Base-by-base conservation (phyloP, 768 basidiomycete genomes). In the Serendipita sp. region DNA sequence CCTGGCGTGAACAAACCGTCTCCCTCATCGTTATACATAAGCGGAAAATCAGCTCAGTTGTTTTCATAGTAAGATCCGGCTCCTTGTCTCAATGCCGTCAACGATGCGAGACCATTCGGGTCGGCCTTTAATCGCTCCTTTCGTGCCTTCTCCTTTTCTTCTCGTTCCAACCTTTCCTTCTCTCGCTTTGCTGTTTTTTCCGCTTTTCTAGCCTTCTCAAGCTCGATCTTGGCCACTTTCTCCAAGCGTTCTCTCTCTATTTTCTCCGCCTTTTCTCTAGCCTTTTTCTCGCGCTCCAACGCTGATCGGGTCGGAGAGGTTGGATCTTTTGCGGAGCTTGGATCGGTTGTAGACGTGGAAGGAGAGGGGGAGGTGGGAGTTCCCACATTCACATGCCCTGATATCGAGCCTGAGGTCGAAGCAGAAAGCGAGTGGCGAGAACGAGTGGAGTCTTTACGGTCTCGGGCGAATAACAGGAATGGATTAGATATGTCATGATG, bases 401-500 rank as follows among this genome's bases (percentile, higher is more conserved):
- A 60, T 18, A 16, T 34, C 16, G 48, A 53, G 10, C 18, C 10
- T 8, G 48, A 53, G 18, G 7, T 53, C 11, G 56, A 60, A 8
- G n/a, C 30, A 8, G 56, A 60, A 35, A 60, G 16, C 28, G 56
- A 60, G 34, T 35, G 56, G 10, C 56, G 56, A 32, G 56, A 60
- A 8, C 34, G 18, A 35, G 37, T 60, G 16, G 56, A 60, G 18
- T 60, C 56, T 10, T 32, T 60, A 11, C 56, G 56, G 35, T 38
- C 37, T 11, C 56, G 11, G n/a, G 56, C 56, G 34, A 60, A 60
- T 8, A 60, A 30, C 4, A 60, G 34, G 56, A 60, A 60, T 34
- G 56, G 56, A 60, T 60, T 60, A 10, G 56, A 60, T 4, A 60
- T 60, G 32, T 60, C 56, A 34, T 60, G 56, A 38, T 60, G 56